These are phyloP conservation scores for Pythium biforme DNA, from an alignment of 352 stramenopile genomes.

Conservation along the genomic window DNA sequence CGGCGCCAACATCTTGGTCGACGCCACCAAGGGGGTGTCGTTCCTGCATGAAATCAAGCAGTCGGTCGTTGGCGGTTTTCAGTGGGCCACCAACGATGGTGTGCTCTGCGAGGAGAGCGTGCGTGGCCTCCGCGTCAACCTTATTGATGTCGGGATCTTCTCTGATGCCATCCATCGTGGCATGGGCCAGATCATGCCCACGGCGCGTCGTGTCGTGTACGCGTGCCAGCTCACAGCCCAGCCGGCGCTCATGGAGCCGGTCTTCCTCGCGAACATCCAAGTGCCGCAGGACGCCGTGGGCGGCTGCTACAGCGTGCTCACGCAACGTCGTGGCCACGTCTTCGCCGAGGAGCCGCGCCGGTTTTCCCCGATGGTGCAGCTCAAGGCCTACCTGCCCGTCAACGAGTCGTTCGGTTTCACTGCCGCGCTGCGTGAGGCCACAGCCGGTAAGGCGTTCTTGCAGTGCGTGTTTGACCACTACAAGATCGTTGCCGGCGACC, in stretches of 20 bases:
- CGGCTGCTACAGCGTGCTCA: conserved; percentile 99
- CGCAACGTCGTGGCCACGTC: conserved; percentile 97
- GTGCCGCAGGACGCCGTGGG: conserved; percentile 98
- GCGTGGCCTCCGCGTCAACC: conserved; percentile 96
- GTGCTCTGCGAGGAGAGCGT: conserved; percentile 98
- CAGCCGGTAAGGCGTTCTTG: conserved; percentile 99
- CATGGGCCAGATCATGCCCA: conserved; percentile 99
- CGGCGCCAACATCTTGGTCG: conserved; percentile 98
- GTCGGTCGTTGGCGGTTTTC: conserved; percentile 98
- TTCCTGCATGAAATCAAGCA: conserved; percentile 99
- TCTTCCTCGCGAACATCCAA: conserved; percentile 99
- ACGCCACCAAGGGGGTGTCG: conserved; percentile 99
- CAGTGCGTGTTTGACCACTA: conserved; percentile 99
- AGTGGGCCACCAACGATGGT: conserved; percentile 97
- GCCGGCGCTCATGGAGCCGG: conserved; percentile 96
- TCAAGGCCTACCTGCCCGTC: conserved; percentile 99
- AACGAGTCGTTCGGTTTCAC: conserved; percentile 99
- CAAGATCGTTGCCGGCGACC: conserved; percentile 94
- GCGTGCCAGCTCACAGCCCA: conserved; percentile 94
- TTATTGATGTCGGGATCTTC: conserved; percentile 99
- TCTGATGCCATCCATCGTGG: conserved; percentile 99
- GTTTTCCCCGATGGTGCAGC: conserved; percentile 98
- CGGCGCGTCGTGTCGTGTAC: conserved; percentile 97
- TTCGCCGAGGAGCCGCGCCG: conserved; percentile 98
- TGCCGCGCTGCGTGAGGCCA: conserved; percentile 96